Conservation (phyloP, 257 asterid species). For the Solanum bulbocastanum region DNA sequence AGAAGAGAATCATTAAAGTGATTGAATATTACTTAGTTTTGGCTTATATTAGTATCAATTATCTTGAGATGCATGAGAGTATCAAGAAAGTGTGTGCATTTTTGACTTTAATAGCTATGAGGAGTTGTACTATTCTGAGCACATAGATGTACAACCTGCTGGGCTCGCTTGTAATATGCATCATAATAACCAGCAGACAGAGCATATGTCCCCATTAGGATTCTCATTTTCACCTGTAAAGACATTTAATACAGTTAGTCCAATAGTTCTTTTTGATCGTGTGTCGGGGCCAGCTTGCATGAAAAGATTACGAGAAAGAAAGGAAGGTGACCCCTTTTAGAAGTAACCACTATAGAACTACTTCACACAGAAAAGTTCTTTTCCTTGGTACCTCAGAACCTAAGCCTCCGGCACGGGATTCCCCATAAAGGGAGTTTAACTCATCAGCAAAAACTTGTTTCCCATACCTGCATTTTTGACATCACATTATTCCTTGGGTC, state of each 20-base stretch:
- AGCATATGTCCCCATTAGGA: conserved; percentile 96
- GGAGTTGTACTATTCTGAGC: neutral
- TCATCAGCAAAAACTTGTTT: conserved; percentile 69
- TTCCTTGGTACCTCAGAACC: conserved; percentile 74
- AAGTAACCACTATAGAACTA: neutral
- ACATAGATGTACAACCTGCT: conserved; percentile 47
- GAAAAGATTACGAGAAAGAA: neutral
- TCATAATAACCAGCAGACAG: conserved; percentile 98
- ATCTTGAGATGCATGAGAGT: neutral
- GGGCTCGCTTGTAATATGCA: conserved; percentile 97
- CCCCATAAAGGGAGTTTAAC: conserved; percentile 64
- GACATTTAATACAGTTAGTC: neutral
- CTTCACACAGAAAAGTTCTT: neutral
- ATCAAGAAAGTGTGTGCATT: neutral
- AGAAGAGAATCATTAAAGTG: neutral
- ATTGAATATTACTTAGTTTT: neutral
- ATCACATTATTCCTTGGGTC: neutral
- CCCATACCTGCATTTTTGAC: conserved; percentile 51
- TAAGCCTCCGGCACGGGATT: conserved; percentile 87
- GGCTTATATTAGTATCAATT: neutral
- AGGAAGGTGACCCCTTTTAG: neutral
- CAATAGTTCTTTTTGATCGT: neutral
- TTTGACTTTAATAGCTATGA: neutral
- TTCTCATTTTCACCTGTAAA: conserved; percentile 86
- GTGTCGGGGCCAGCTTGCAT: neutral